Percentiles rank a stretch among this genome's conserved stretches.
Conservation (phyloP, 331 rosid species). For the Prunus yedoensis region DNA sequence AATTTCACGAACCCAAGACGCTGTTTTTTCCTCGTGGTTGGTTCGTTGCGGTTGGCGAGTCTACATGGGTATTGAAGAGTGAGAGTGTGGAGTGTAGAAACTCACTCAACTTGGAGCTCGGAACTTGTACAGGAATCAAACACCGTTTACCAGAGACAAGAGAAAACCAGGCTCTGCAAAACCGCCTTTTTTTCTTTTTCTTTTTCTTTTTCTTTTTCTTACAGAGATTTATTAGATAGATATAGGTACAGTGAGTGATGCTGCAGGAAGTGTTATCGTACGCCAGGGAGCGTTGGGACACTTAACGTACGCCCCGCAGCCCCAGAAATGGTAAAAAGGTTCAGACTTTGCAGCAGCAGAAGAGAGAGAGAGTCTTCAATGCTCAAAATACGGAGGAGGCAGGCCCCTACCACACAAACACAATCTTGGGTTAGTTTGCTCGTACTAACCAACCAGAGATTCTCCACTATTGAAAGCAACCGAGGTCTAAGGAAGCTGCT, state of each 20-base stretch:
- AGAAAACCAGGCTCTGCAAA: slow-evolving; percentile 35
- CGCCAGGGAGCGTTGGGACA: slow-evolving; percentile 20
- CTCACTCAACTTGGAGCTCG: slow-evolving; percentile 19
- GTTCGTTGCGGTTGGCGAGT: not conserved
- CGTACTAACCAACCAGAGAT: slow-evolving; percentile 4
- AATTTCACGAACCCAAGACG: not conserved
- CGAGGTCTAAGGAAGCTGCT: not conserved
- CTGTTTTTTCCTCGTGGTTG: not conserved
- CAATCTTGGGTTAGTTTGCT: slow-evolving; percentile 8
- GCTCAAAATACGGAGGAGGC: not conserved
- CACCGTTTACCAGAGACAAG: slow-evolving; percentile 10
- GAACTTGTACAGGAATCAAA: slow-evolving; percentile 14
- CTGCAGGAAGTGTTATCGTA: slow-evolving; percentile 20
- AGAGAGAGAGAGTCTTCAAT: not conserved
- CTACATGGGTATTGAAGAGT: not conserved
- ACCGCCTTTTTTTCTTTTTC: slow-evolving; percentile 8
- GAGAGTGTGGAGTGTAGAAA: not conserved
- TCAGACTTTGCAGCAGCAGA: not conserved
- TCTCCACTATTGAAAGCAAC: not conserved
- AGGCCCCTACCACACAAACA: slow-evolving; percentile 11
- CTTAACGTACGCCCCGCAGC: slow-evolving; percentile 18
- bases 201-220: not conserved
- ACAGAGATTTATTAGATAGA: not conserved
- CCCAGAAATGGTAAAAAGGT: slow-evolving; percentile 10
- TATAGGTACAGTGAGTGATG: not conserved